These are phyloP conservation scores for Antrodiella citrinella DNA, from an alignment of 768 basidiomycete species.

Conservation along the genomic window DNA sequence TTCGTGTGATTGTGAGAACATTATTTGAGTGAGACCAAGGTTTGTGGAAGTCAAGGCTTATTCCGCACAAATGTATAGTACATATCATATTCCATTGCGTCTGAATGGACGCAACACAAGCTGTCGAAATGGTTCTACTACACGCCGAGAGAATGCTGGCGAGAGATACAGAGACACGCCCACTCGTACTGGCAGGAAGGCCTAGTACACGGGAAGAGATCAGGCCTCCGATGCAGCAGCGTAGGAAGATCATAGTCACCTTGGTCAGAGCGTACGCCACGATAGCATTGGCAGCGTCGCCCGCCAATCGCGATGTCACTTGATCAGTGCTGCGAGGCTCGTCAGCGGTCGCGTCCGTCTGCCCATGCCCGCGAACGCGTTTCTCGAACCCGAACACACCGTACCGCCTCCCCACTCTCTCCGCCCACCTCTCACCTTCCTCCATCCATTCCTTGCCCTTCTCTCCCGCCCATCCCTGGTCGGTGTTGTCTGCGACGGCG, in stretches of 20 bases:
- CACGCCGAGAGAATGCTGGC: conserved; percentile 10
- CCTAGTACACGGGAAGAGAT: conserved; percentile 1
- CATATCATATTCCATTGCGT: background rate
- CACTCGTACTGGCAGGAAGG: conserved; percentile 9
- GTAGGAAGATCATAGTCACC: conserved; percentile 30
- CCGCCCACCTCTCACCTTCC: conserved; percentile 69
- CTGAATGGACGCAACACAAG: conserved; percentile 5
- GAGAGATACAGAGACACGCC: conserved; percentile 10
- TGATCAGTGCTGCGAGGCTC: background rate
- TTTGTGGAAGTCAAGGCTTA: background rate
- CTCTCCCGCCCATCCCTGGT: conserved; percentile 31
- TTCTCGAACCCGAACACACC: conserved; percentile 76
- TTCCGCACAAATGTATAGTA: background rate
- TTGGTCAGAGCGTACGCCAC: conserved; percentile 78
- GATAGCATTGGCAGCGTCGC: conserved; percentile 76
- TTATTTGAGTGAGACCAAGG: background rate
- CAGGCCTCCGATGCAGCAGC: background rate
- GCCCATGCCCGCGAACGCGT: conserved; percentile 16
- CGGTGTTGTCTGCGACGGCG: conserved; percentile 8
- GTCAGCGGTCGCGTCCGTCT: conserved; percentile 13
- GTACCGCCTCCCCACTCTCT: conserved; percentile 65
- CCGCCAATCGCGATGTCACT: conserved; percentile 36
- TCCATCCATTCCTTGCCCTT: conserved; percentile 55
- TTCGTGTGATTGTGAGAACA: background rate
- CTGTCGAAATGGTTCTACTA: conserved; percentile 8